phyloP scores from a whole-genome alignment of 805 yeast genomes.

The Ogataea paraovalis region DNA sequence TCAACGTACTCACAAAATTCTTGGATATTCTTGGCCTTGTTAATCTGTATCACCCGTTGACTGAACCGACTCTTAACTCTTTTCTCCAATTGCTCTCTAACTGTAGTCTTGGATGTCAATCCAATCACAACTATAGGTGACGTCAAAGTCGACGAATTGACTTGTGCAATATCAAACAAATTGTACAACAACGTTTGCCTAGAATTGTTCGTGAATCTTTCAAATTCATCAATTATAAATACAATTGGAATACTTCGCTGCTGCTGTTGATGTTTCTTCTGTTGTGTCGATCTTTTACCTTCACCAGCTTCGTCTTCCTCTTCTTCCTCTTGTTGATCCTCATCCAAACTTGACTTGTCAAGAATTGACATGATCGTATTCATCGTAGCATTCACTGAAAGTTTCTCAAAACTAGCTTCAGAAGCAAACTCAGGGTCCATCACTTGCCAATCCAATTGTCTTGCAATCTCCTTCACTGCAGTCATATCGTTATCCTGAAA shows the following conservation, averaged over 20 bases:
- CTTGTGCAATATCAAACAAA: conserved; percentile 81
- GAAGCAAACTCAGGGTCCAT: conserved; percentile 13
- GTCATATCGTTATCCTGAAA: conserved; percentile 69
- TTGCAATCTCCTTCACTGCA: conserved; percentile 83
- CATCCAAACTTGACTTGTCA: conserved; percentile 33
- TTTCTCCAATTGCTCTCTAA: conserved; percentile 81
- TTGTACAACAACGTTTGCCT: conserved; percentile 86
- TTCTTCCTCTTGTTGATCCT: conserved; percentile 6
- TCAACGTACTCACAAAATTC: conserved; percentile 48
- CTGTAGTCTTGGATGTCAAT: conserved; percentile 65
- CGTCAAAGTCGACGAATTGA: conserved; percentile 31
- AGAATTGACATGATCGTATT: conserved; percentile 50
- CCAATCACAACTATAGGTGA: conserved; percentile 83
- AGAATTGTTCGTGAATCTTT: conserved; percentile 62
- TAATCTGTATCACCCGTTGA: conserved; percentile 65
- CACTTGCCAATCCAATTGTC: conserved; percentile 57
- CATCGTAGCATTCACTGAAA: conserved; percentile 50
- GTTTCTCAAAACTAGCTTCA: conserved; percentile 15
- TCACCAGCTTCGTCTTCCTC: conserved; percentile 12
- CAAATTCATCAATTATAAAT: conserved; percentile 82
- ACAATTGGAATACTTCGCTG: conserved; percentile 52
- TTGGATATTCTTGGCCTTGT: conserved; percentile 44
- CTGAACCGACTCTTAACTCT: conserved; percentile 88
- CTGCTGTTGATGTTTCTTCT: conserved; percentile 16
- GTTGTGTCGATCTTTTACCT: conserved; percentile 9